Percentiles rank a stretch among this genome's conserved stretches.
phyloP scores from a whole-genome alignment of 208 protist species.

The Trypanosoma rangeli region DNA sequence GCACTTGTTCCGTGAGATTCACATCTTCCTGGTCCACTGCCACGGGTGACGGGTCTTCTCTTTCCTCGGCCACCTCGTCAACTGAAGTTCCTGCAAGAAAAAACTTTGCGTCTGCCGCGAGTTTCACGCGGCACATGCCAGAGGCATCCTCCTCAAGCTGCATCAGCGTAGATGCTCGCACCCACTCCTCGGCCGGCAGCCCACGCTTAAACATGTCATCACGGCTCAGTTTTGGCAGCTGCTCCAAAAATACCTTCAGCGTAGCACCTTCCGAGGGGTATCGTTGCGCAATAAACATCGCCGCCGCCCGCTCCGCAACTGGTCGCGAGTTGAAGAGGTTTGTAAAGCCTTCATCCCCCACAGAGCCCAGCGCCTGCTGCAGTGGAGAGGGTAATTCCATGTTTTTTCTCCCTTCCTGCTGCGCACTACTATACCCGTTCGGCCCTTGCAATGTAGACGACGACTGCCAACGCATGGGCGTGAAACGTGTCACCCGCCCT shows the following conservation, averaged over 20 bases:
- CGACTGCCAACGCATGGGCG: not conserved
- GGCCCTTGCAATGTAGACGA: not conserved
- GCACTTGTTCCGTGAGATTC: conserved; percentile 4
- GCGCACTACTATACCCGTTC: not conserved
- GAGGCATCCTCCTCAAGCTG: conserved; percentile 29
- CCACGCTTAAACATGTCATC: conserved; percentile 46
- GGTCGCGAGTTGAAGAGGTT: conserved; percentile 31
- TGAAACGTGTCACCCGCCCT: not conserved
- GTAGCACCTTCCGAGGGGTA: conserved; percentile 25
- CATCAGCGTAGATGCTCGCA: conserved; percentile 36
- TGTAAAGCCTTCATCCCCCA: conserved; percentile 6
- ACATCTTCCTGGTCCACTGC: conserved; percentile 10
- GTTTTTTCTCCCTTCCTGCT: too few species aligned
- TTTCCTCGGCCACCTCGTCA: conserved; percentile 1
- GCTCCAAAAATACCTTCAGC: conserved; percentile 55
- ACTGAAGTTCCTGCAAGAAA: not conserved
- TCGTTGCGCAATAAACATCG: conserved; percentile 37
- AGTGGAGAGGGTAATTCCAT: too few species aligned
- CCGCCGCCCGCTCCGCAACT: conserved; percentile 47
- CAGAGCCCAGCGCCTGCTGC: not conserved
- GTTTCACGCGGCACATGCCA: conserved; percentile 19
- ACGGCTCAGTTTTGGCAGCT: conserved; percentile 40
- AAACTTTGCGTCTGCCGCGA: conserved; percentile 11
- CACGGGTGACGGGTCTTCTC: not conserved
- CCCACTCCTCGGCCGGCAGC: conserved; percentile 35